phyloP scores from a whole-genome alignment of 73 alveolate species.

The Urostyla sp. region DNA sequence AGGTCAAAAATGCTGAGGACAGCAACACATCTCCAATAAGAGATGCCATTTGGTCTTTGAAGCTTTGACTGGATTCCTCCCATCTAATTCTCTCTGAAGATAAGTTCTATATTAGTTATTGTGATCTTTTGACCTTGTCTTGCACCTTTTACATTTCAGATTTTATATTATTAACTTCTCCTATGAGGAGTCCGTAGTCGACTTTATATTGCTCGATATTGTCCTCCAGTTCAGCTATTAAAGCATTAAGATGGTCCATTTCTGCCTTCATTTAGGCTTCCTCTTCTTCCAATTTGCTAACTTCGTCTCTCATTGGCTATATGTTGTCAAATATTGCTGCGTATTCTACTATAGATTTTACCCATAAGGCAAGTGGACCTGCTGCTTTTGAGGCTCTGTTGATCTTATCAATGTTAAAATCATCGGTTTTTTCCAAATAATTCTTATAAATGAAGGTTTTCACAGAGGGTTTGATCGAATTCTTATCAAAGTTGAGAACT shows the following conservation, averaged over 20 bases:
- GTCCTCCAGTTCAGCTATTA: slow-evolving; percentile 79
- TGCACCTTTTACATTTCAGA: slow-evolving; percentile 86
- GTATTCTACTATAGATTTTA: slow-evolving; percentile 92
- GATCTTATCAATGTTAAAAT: slow-evolving; percentile 93
- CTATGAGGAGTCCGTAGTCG: slow-evolving; percentile 93
- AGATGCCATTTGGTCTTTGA: slow-evolving; percentile 93
- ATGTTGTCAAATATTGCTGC: slow-evolving; percentile 94
- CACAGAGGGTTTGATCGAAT: slow-evolving; percentile 61
- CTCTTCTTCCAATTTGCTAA: slow-evolving; percentile 74
- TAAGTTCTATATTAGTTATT: slow-evolving; percentile 87
- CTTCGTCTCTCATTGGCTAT: slow-evolving; percentile 96
- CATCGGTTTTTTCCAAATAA: slow-evolving; percentile 73
- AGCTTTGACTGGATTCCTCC: slow-evolving; percentile 92
- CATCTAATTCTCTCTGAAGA: slow-evolving; percentile 97
- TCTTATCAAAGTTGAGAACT: slow-evolving; percentile 91
- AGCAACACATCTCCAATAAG: slow-evolving; percentile 93
- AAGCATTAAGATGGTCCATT: slow-evolving; percentile 65
- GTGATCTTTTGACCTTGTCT: slow-evolving; percentile 95
- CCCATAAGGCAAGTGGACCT: slow-evolving; percentile 99
- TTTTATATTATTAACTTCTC: slow-evolving; percentile 85
- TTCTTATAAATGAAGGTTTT: slow-evolving; percentile 64
- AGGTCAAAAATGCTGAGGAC: slow-evolving; percentile 96
- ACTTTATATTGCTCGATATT: slow-evolving; percentile 85
- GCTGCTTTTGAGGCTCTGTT: slow-evolving; percentile 95
- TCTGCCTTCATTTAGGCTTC: slow-evolving; percentile 75